Conservation (phyloP, 2,329 filamentous ascomycete genomes). For the Bipolaris zeicola region DNA sequence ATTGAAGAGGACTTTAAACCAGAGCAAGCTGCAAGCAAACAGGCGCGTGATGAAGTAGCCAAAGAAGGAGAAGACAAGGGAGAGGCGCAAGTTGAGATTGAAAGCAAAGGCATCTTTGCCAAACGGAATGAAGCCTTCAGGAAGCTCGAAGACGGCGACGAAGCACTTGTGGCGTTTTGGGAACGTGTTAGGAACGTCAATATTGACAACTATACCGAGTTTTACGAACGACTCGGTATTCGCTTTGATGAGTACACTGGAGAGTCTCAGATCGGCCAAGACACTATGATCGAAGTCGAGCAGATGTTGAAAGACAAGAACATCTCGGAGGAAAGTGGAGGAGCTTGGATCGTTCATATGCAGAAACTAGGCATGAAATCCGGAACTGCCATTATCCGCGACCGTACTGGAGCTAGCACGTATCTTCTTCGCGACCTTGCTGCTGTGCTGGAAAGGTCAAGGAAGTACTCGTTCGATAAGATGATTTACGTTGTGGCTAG, state of each 20-base stretch:
- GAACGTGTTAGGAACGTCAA: slow-evolving; percentile 69
- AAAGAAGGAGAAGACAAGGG: slow-evolving; percentile 57
- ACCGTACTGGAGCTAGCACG: slow-evolving; percentile 75
- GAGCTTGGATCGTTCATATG: slow-evolving; percentile 75
- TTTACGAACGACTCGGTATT: slow-evolving; percentile 73
- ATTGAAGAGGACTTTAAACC: slow-evolving; percentile 66
- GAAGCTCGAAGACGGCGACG: slow-evolving; percentile 71
- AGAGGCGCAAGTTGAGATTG: slow-evolving; percentile 35
- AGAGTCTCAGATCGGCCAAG: slow-evolving; percentile 73
- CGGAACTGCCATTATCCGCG: slow-evolving; percentile 72
- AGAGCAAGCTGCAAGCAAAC: slow-evolving; percentile 60
- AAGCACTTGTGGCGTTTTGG: slow-evolving; percentile 66
- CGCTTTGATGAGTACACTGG: slow-evolving; percentile 73
- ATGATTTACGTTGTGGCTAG: slow-evolving; percentile 81
- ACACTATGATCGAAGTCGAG: slow-evolving; percentile 68
- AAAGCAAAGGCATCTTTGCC: slow-evolving; percentile 39
- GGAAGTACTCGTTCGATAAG: slow-evolving; percentile 70
- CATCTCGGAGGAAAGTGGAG: slow-evolving; percentile 72
- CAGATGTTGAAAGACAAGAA: slow-evolving; percentile 67
- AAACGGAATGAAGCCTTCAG: slow-evolving; percentile 64
- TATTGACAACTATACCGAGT: slow-evolving; percentile 69
- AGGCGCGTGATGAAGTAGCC: slow-evolving; percentile 57
- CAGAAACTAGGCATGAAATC: slow-evolving; percentile 71
- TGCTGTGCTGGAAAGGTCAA: slow-evolving; percentile 69
- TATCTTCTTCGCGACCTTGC: slow-evolving; percentile 80